Conservation (phyloP, 2,329 filamentous ascomycete species). For the Colletotrichum tabaci region DNA sequence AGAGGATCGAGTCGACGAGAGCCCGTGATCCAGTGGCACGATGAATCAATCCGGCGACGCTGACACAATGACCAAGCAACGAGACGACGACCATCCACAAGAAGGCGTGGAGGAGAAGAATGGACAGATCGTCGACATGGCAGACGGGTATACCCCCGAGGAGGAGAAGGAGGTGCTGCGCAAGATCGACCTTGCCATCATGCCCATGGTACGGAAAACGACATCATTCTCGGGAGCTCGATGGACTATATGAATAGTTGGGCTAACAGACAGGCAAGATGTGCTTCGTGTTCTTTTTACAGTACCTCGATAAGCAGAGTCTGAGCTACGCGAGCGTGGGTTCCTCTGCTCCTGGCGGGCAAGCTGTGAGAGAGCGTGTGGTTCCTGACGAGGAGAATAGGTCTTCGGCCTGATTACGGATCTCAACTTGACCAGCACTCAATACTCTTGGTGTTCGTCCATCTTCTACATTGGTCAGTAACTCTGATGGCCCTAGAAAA, state of each 20-base stretch:
- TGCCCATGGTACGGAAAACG: conserved; percentile 48
- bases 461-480: conserved; percentile 54
- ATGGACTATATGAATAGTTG: no score
- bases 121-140: conserved; percentile 41
- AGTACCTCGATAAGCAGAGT: conserved; percentile 65
- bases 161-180: conserved; percentile 51
- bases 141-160: conserved; percentile 47
- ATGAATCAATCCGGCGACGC: conserved; percentile 12
- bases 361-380: no score
- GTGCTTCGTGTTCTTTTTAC: conserved; percentile 59
- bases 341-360: neutral
- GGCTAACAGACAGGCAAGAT: conserved; percentile 47
- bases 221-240: neutral
- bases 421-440: conserved; percentile 57
- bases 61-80: conserved; percentile 1
- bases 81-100: neutral
- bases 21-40: neutral
- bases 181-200: conserved; percentile 52
- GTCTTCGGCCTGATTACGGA: conserved; percentile 63
- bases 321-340: conserved; percentile 60
- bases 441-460: conserved; percentile 65
- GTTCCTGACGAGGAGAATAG: neutral
- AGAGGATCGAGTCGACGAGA: neutral
- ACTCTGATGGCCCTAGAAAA: fast-evolving
- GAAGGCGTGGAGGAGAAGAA: conserved; percentile 38